These are phyloP conservation scores for Tritrichomonas foetus DNA, from an alignment of 208 protist species.

Conservation along the genomic window DNA sequence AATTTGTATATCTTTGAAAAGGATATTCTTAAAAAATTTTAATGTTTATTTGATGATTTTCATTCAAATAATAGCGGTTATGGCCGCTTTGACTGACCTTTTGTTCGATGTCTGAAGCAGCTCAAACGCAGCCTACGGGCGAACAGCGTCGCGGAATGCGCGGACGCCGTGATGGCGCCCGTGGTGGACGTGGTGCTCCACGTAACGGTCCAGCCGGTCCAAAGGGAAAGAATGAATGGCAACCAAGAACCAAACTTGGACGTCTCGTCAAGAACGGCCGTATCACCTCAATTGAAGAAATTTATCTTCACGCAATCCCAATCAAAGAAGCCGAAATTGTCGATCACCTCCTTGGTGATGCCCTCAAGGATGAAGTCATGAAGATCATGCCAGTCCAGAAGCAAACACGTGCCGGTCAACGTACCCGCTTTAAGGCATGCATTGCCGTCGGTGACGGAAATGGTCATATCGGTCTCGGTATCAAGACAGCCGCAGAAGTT, in stretches of 20 bases:
- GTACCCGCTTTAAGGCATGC: slow-evolving; percentile 98
- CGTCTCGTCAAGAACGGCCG: slow-evolving; percentile 80
- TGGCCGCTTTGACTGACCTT: too few relatives aligned
- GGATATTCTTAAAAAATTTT: too few relatives aligned
- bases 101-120: too few relatives aligned
- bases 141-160: background rate
- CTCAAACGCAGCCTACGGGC: too few relatives aligned
- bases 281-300: slow-evolving; percentile 91
- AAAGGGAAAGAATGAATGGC: slow-evolving; percentile 76
- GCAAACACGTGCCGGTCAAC: slow-evolving; percentile 97
- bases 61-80: too few relatives aligned
- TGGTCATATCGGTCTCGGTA: slow-evolving; percentile 95
- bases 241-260: slow-evolving; percentile 97
- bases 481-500: slow-evolving; percentile 97
- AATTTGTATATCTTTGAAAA: too few relatives aligned
- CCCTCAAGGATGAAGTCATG: slow-evolving; percentile 90
- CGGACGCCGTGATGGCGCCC: background rate
- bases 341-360: slow-evolving; percentile 81
- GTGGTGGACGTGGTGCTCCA: background rate
- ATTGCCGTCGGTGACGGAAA: slow-evolving; percentile 95
- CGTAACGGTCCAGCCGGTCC: slow-evolving; percentile 44
- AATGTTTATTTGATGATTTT: too few relatives aligned
- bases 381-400: slow-evolving; percentile 99
- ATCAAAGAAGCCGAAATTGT: slow-evolving; percentile 99
- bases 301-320: slow-evolving; percentile 97